Conservation (phyloP, 495 filamentous ascomycete species). For the Barbatosphaeria neglecta region DNA sequence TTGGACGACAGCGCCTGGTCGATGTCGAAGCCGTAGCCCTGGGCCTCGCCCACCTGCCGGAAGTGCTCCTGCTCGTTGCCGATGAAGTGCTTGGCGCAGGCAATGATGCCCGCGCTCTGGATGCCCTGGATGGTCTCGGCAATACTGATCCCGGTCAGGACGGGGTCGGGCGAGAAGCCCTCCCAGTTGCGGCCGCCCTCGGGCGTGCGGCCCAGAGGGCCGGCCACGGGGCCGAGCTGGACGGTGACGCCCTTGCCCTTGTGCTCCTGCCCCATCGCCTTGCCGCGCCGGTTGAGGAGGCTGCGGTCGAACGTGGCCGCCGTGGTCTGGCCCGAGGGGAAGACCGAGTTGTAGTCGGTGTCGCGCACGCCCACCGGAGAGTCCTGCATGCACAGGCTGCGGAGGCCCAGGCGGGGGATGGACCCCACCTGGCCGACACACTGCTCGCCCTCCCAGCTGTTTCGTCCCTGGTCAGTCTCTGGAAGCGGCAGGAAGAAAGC, state of each 20-base stretch:
- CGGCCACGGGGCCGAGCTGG: constrained; percentile 79
- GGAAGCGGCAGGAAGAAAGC: background rate
- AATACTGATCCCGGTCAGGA: constrained; percentile 63
- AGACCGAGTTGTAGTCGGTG: constrained; percentile 66
- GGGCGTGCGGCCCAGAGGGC: constrained; percentile 64
- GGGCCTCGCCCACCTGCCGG: constrained; percentile 57
- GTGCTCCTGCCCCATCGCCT: constrained; percentile 71
- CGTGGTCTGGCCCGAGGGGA: constrained; percentile 69
- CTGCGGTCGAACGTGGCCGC: constrained; percentile 65
- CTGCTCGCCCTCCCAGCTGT: constrained; percentile 60
- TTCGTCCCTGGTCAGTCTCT: constrained; percentile 9
- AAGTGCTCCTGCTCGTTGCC: constrained; percentile 73
- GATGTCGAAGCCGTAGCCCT: constrained; percentile 52
- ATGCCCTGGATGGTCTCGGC: constrained; percentile 68
- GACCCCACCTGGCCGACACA: constrained; percentile 72
- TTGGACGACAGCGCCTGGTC: constrained; percentile 61
- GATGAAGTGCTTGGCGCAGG: constrained; percentile 75
- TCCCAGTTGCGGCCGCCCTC: constrained; percentile 89
- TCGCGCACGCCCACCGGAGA: constrained; percentile 74
- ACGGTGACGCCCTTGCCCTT: constrained; percentile 76
- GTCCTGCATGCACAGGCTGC: constrained; percentile 79
- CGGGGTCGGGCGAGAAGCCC: constrained; percentile 64
- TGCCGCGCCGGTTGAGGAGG: constrained; percentile 63
- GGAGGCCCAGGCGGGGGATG: constrained; percentile 67
- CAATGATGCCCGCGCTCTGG: constrained; percentile 70